Conservation (phyloP, 2,329 filamentous ascomycete genomes). For the Fusarium subglutinans region DNA sequence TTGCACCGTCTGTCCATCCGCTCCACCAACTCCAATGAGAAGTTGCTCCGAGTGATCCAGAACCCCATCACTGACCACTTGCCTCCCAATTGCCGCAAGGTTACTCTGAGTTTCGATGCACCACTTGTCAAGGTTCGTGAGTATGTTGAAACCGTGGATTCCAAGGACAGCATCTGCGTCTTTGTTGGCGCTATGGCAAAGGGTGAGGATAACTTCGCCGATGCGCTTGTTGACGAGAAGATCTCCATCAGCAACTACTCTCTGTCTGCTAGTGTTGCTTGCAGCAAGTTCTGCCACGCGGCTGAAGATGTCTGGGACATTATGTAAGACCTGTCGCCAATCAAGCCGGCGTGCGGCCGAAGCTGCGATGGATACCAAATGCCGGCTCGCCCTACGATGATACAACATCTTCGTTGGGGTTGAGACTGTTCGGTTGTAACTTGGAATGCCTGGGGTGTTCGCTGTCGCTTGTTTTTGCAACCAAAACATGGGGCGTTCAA, state of each 20-base stretch:
- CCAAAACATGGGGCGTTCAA: conserved; percentile 85
- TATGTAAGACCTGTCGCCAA: conserved; percentile 64
- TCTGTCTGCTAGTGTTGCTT: conserved; percentile 95
- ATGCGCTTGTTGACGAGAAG: conserved; percentile 93
- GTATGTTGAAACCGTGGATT: conserved; percentile 81
- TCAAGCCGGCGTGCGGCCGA: conserved; percentile 21
- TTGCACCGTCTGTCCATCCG: conserved; percentile 95
- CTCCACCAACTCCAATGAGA: conserved; percentile 96
- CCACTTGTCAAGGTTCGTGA: conserved; percentile 87
- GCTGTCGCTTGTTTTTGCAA: conserved; percentile 86
- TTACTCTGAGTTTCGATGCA: conserved; percentile 94
- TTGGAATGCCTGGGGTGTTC: conserved; percentile 74
- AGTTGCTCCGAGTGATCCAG: conserved; percentile 95
- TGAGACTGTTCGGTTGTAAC: conserved; percentile 56
- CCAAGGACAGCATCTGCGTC: conserved; percentile 94
- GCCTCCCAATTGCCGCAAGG: conserved; percentile 95
- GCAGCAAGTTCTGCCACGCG: conserved; percentile 99
- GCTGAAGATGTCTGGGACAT: conserved; percentile 97
- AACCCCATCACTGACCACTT: conserved; percentile 98
- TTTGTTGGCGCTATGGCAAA: conserved; percentile 99
- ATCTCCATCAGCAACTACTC: conserved; percentile 99
- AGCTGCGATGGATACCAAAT: conserved; percentile 37
- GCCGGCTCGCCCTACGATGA: conserved; percentile 61
- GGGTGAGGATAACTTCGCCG: conserved; percentile 93
- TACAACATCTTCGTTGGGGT: conserved; percentile 74